These are phyloP conservation scores for Podospora pseudopauciseta DNA, from an alignment of 495 filamentous ascomycete genomes.

Conservation along the genomic window DNA sequence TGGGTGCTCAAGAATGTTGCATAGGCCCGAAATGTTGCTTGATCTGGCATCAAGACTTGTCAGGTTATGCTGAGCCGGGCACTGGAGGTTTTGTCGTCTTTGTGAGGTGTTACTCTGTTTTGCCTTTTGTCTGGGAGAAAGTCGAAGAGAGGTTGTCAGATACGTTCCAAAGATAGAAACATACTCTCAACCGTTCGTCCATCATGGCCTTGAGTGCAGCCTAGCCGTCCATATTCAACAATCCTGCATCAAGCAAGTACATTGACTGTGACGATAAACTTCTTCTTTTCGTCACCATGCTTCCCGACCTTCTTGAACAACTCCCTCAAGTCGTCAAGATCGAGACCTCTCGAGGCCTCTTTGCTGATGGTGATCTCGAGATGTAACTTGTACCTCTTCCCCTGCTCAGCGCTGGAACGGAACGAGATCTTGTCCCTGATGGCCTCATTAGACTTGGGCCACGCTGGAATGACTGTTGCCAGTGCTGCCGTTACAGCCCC, in stretches of 20 bases:
- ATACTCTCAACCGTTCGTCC: neutral
- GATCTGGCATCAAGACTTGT: neutral
- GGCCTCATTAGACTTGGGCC: slow-evolving; percentile 23
- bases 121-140: neutral
- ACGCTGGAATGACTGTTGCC: slow-evolving; percentile 33
- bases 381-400: slow-evolving; percentile 30
- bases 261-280: slow-evolving; percentile 24
- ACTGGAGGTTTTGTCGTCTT: neutral
- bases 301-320: slow-evolving; percentile 34
- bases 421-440: slow-evolving; percentile 34
- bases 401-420: slow-evolving; percentile 21
- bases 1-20: neutral
- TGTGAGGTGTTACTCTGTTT: neutral
- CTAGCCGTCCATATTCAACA: neutral
- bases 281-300: slow-evolving; percentile 24
- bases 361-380: slow-evolving; percentile 33
- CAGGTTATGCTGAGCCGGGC: neutral
- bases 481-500: slow-evolving; percentile 39
- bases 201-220: neutral
- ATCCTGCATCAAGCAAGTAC: slow-evolving; percentile 9
- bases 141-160: neutral
- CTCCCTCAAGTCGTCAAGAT: slow-evolving; percentile 26
- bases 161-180: neutral
- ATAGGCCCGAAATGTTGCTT: neutral
- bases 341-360: slow-evolving; percentile 19